phyloP scores from a whole-genome alignment of 2,329 filamentous ascomycete genomes.

The Byssothecium circinans region DNA sequence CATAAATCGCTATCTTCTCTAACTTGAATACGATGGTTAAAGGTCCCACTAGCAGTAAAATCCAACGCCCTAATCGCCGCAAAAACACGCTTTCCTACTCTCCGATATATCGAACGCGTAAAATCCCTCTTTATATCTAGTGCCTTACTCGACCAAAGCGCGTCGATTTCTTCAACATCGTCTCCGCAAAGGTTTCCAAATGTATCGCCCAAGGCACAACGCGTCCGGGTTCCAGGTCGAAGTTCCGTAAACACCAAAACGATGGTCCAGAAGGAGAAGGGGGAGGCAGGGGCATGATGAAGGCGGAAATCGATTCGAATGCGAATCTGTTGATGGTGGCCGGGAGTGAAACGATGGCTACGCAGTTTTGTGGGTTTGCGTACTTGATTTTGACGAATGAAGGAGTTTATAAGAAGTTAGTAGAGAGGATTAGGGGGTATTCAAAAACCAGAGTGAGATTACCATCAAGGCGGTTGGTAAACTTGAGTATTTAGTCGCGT shows the following conservation, averaged over 20 bases:
- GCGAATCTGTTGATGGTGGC: slow-evolving; percentile 42
- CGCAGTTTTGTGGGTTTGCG: slow-evolving; percentile 46
- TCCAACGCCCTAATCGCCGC: slow-evolving; percentile 10
- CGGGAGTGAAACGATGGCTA: slow-evolving; percentile 53
- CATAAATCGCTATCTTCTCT: no score
- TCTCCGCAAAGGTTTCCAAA: slow-evolving; percentile 17
- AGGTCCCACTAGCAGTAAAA: no score
- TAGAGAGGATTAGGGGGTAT: slow-evolving; percentile 27
- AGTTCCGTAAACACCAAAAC: slow-evolving; percentile 18
- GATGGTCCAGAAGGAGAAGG: slow-evolving; percentile 7
- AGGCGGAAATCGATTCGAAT: slow-evolving; percentile 41
- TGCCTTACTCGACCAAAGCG: slow-evolving; percentile 8
- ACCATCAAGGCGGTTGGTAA: slow-evolving; percentile 29
- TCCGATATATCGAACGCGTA: slow-evolving; percentile 19
- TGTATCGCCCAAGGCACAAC: slow-evolving; percentile 19
- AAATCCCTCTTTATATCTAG: slow-evolving; percentile 17
- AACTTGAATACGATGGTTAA: slow-evolving; percentile 5
- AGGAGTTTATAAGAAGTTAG: slow-evolving; percentile 19
- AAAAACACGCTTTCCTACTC: slow-evolving; percentile 19
- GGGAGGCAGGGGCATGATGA: slow-evolving; percentile 14
- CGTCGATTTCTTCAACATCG: slow-evolving; percentile 18
- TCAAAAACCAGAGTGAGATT: slow-evolving; percentile 21
- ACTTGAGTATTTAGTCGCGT: slow-evolving; percentile 32
- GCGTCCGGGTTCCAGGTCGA: slow-evolving; percentile 32
- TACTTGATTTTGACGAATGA: slow-evolving; percentile 43